Base-by-base conservation (phyloP, 2,329 filamentous ascomycete species). In the Didymella arachidicola region DNA sequence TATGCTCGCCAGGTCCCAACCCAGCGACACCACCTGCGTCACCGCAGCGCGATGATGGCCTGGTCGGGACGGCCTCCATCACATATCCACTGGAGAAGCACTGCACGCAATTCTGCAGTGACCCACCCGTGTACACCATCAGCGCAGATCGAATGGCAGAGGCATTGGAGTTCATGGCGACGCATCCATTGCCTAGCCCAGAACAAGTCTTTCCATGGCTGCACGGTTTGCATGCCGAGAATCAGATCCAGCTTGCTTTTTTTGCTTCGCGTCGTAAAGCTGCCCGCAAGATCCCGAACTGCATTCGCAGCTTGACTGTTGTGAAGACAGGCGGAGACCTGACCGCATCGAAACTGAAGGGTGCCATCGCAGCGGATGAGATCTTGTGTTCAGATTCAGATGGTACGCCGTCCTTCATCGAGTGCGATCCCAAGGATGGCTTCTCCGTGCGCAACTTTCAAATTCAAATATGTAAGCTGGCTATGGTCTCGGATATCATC, bases 401-500 rank as follows among this genome's bases (percentile, higher is more conserved):
- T n/a, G 78, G 78, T 25, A 69, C 79, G 16, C 78, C 84, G 43
- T 83, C 87, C 22, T 97, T 99, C 72, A 80, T 93, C 60, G 91
- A 96, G 42, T 85, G 89, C 39, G 95, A 99, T 72, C 95, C 95
- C 1, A 85, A 81, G 55, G 91, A 96, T 65, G 95, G 95, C 8
- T 98, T 98, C 73, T 97, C 92, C 4, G 93, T 98, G 42, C 87
- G 95, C 44, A 98, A 98, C 76, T 99, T 99, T 73, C 94, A 98
- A 69, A 98, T 98, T 38, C 95, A 99, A 77, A 86, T 91, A 0
- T 90, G 90, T 58, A 99, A 99, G 76, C 81, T 91, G 64, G 93
- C 93, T 53, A 87, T 90, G 64, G 86, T 95, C 8, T 97, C 93
- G 0, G 95, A 99, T 74, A 92, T 99, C 63, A 85, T 99, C 39